Evolutionary conservation across 2,329 filamentous ascomycete species (phyloP).

Genomic region (Niveomyces coronatus): DNA sequence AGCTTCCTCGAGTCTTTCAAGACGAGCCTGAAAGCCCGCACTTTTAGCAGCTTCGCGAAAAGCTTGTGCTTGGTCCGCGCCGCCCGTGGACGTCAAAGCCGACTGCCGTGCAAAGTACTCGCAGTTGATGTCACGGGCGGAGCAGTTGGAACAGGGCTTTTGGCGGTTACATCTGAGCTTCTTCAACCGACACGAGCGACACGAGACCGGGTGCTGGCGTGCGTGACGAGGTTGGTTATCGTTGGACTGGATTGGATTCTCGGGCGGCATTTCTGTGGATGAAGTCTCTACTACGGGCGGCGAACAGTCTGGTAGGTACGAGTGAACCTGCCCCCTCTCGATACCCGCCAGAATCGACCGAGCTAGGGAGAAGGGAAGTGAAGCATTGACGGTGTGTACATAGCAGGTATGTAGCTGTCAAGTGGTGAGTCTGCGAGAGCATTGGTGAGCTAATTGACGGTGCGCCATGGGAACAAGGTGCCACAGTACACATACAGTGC

Average conservation of each 20-base stretch:
- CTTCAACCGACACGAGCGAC: background rate
- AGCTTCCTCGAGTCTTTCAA: conserved; percentile 1
- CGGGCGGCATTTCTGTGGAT: background rate
- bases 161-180: conserved; percentile 3
- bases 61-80: background rate
- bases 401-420: no score
- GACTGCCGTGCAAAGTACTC: background rate
- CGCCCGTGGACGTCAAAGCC: background rate
- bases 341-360: no score
- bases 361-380: no score
- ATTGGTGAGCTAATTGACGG: no score
- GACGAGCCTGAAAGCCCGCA: background rate
- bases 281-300: background rate
- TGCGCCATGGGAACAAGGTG: no score
- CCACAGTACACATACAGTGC: no score
- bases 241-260: background rate
- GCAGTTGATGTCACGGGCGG: background rate
- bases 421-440: no score
- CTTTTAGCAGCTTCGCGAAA: background rate
- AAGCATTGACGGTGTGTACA: no score
- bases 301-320: background rate
- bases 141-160: conserved; percentile 4
- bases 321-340: no score
- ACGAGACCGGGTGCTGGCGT: conserved; percentile 2
- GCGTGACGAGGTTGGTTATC: background rate